Conservation (phyloP, 768 basidiomycete species). For the Leccinum boreale region DNA sequence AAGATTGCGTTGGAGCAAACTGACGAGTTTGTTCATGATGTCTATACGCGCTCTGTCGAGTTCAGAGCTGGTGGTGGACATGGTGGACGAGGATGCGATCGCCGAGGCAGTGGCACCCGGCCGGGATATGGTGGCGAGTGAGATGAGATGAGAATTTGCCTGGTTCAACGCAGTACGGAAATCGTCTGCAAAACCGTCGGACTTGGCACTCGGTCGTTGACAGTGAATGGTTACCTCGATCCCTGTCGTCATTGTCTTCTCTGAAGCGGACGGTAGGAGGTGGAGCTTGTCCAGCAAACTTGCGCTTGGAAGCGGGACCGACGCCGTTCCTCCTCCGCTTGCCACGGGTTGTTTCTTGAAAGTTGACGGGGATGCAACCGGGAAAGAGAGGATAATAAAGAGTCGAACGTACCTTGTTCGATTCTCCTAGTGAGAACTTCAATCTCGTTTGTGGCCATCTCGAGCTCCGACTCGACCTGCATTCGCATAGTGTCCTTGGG, state of each 20-base stretch:
- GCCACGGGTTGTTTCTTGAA: conserved; percentile 28
- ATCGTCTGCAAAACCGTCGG: conserved; percentile 48
- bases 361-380: not conserved
- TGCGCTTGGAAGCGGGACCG: conserved; percentile 29
- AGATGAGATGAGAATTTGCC: conserved; percentile 56
- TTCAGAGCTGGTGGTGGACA: conserved; percentile 36
- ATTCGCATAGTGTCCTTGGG: conserved; percentile 58
- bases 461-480: conserved; percentile 75
- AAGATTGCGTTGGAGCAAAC: conserved; percentile 63
- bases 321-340: conserved; percentile 30
- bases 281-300: conserved; percentile 33
- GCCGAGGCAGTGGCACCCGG: conserved; percentile 32
- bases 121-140: conserved; percentile 47
- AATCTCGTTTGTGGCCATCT: conserved; percentile 73
- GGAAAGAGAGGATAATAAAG: not conserved
- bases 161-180: conserved; percentile 70
- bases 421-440: conserved; percentile 52
- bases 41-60: conserved; percentile 57
- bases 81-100: conserved; percentile 38
- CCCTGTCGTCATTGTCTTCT: conserved; percentile 35
- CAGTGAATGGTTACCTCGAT: conserved; percentile 27
- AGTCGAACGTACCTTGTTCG: conserved; percentile 38
- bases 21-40: conserved; percentile 60
- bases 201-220: not conserved
- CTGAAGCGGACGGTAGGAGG: conserved; percentile 25